These are phyloP conservation scores for Bonia amplexicaulis DNA, from an alignment of 176 grass and related monocot species.

Conservation along the genomic window DNA sequence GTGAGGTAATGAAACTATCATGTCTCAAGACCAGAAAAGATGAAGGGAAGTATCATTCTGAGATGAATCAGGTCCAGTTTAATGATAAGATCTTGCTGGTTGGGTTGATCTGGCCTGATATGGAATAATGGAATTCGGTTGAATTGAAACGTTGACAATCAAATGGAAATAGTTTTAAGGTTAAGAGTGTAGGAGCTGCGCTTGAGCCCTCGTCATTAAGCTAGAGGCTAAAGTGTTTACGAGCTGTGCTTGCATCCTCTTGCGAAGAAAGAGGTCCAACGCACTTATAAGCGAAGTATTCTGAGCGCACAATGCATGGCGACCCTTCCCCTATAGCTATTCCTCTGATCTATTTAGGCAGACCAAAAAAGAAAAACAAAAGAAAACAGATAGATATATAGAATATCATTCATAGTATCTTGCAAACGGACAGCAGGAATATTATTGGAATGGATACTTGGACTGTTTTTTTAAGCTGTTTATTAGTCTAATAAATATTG, in stretches of 20 bases:
- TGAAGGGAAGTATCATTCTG: background rate
- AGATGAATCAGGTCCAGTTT: background rate
- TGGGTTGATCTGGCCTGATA: constrained; percentile 16
- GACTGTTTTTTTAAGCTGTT: too few relatives aligned
- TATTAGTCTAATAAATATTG: too few relatives aligned
- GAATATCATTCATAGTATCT: background rate
- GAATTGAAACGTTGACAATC: constrained; percentile 10
- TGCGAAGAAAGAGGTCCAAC: background rate
- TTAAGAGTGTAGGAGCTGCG: constrained; percentile 5
- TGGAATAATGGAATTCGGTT: background rate
- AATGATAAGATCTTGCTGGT: background rate
- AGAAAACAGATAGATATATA: background rate
- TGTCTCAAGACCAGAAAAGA: background rate
- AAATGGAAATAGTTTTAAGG: background rate
- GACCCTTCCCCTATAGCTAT: background rate
- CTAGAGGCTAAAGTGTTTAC: background rate
- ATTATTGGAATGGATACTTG: background rate
- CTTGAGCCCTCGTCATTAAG: background rate
- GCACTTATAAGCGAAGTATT: background rate
- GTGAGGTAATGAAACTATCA: background rate
- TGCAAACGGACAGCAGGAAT: background rate
- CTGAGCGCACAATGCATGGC: background rate
- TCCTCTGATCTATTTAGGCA: background rate
- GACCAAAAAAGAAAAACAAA: background rate
- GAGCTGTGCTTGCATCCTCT: background rate